Conservation (phyloP, 2,329 filamentous ascomycete genomes). For the Pseudogymnoascus destructans region DNA sequence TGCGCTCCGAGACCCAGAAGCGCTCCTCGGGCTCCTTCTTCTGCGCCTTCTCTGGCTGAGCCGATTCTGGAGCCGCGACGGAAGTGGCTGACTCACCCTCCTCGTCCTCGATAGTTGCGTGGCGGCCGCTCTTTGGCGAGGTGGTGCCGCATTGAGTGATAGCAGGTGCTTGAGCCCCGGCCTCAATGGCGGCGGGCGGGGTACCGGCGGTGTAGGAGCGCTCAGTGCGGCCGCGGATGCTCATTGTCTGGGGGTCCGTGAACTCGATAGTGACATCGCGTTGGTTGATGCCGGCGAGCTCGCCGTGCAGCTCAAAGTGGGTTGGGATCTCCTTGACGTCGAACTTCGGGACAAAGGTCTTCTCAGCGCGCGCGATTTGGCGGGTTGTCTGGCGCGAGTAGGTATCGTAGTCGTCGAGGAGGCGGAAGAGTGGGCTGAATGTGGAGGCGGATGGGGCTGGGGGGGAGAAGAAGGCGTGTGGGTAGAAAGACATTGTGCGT, state of each 20-base stretch:
- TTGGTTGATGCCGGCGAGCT: conserved; percentile 61
- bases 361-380: conserved; percentile 13
- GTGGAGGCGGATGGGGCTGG: conserved; percentile 14
- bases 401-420: conserved; percentile 48
- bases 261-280: conserved; percentile 65
- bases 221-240: conserved; percentile 55
- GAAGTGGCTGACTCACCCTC: conserved; percentile 19
- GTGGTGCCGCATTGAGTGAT: conserved; percentile 16
- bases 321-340: conserved; percentile 58
- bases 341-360: conserved; percentile 59
- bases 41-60: conserved; percentile 25
- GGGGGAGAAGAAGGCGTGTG: neutral
- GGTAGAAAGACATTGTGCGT: conserved; percentile 30
- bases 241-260: conserved; percentile 59
- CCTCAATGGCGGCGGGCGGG: conserved; percentile 27
- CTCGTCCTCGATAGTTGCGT: conserved; percentile 23
- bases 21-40: conserved; percentile 31
- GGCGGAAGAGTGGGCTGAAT: conserved; percentile 45
- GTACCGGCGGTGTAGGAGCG: conserved; percentile 42
- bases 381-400: conserved; percentile 30
- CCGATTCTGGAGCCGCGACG: conserved; percentile 11
- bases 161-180: conserved; percentile 19
- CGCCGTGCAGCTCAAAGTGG: conserved; percentile 63
- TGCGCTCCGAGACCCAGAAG: conserved; percentile 56
- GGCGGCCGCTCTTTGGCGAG: conserved; percentile 30